phyloP scores from a whole-genome alignment of 2,329 filamentous ascomycete genomes.

The Aspergillus flavus region DNA sequence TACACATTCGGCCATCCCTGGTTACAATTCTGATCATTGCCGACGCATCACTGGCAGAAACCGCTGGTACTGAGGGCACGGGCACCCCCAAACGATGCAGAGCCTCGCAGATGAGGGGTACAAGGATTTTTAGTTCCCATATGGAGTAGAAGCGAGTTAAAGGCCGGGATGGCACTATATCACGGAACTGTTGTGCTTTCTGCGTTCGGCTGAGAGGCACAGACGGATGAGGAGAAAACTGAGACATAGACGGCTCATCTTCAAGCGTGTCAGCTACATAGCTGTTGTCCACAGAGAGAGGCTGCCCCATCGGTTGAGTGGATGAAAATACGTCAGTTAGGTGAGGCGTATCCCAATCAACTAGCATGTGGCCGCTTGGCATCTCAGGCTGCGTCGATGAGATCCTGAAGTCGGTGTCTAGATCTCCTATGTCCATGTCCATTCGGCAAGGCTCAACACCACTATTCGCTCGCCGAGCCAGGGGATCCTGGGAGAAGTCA shows the following conservation, averaged over 20 bases:
- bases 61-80: slow-evolving; percentile 53
- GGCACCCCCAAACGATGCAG: slow-evolving; percentile 85
- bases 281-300: slow-evolving; percentile 36
- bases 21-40: slow-evolving; percentile 73
- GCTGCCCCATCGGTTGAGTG: slow-evolving; percentile 50
- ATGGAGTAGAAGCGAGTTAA: slow-evolving; percentile 92
- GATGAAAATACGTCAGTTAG: slow-evolving; percentile 47
- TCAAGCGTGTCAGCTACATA: slow-evolving; percentile 66
- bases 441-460: slow-evolving; percentile 57
- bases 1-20: slow-evolving; percentile 55
- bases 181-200: slow-evolving; percentile 81
- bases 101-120: slow-evolving; percentile 78
- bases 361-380: slow-evolving; percentile 71
- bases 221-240: slow-evolving; percentile 78
- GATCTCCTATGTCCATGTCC: slow-evolving; percentile 64
- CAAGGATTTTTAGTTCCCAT: slow-evolving; percentile 71
- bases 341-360: slow-evolving; percentile 85
- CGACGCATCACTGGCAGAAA: slow-evolving; percentile 55
- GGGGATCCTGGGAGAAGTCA: slow-evolving; percentile 73
- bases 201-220: slow-evolving; percentile 87
- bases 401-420: slow-evolving; percentile 53
- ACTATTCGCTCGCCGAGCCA: slow-evolving; percentile 46
- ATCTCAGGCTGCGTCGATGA: slow-evolving; percentile 86
- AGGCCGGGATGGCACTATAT: slow-evolving; percentile 85
- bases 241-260: slow-evolving; percentile 80